phyloP scores from a whole-genome alignment of 306 rosid genomes.

The Inga laurina region DNA sequence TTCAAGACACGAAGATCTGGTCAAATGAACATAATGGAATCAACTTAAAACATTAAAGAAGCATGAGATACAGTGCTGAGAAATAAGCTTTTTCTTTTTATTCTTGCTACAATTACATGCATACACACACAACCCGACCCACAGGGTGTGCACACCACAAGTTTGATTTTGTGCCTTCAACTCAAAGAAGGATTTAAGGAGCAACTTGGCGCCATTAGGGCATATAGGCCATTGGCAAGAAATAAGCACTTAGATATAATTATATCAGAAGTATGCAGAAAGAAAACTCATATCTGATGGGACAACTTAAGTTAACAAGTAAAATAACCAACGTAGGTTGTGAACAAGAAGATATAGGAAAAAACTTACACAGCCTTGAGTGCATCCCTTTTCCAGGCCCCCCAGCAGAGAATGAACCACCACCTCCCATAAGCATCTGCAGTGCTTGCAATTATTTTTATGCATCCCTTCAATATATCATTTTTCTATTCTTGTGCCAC shows the following conservation, averaged over 20 bases:
- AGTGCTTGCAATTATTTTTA: constrained; percentile 30
- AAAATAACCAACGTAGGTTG: constrained; percentile 3
- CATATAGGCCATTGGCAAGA: neutral
- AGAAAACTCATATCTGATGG: neutral
- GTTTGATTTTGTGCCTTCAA: neutral
- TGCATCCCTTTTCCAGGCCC: constrained; percentile 96
- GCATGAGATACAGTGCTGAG: neutral
- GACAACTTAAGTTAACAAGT: neutral
- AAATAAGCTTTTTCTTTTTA: constrained; percentile 7
- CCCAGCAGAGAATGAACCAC: constrained; percentile 86
- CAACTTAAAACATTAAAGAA: constrained; percentile 7
- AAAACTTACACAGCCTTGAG: constrained; percentile 79
- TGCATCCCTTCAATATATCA: neutral
- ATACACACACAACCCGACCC: neutral
- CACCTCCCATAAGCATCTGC: constrained; percentile 95
- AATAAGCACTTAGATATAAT: constrained; percentile 19
- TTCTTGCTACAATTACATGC: neutral
- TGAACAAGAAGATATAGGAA: constrained; percentile 4
- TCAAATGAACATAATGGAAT: constrained; percentile 14
- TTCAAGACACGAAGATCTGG: constrained; percentile 88
- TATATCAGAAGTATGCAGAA: neutral
- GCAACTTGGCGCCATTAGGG: neutral
- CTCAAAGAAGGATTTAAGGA: neutral
- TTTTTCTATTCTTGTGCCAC: constrained; percentile 13
- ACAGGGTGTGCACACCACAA: neutral